phyloP scores from a whole-genome alignment of 2,329 filamentous ascomycete genomes.

The Thermoascus crustaceus region DNA sequence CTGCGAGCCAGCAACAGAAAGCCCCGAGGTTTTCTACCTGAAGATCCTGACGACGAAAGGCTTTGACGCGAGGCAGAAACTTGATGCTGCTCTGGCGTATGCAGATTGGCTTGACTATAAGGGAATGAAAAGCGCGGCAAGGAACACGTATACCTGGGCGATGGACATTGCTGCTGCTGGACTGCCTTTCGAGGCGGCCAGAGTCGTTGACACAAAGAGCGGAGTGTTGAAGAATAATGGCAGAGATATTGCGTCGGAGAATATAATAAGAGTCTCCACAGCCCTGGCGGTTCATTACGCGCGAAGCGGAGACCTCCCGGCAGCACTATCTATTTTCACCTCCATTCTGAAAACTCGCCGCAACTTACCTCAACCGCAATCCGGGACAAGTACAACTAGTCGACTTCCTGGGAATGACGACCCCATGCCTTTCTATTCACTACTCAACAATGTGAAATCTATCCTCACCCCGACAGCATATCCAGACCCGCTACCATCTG shows the following conservation, averaged over 20 bases:
- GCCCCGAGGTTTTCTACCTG: conserved; percentile 70
- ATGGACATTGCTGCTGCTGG: conserved; percentile 63
- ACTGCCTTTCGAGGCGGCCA: conserved; percentile 35
- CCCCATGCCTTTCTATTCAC: conserved; percentile 21
- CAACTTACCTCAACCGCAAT: conserved; percentile 42
- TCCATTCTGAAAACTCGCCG: conserved; percentile 75
- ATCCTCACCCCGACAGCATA: conserved; percentile 52
- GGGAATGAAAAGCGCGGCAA: conserved; percentile 54
- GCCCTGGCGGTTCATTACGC: conserved; percentile 73
- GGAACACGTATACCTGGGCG: conserved; percentile 66
- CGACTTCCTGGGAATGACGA: conserved; percentile 5
- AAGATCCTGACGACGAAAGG: conserved; percentile 73
- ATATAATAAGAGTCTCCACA: conserved; percentile 67
- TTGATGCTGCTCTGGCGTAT: conserved; percentile 75
- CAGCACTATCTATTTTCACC: conserved; percentile 74
- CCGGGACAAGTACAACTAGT: conserved; percentile 8
- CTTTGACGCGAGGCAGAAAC: conserved; percentile 66
- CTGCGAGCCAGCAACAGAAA: conserved; percentile 59
- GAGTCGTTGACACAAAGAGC: conserved; percentile 54
- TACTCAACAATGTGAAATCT: conserved; percentile 34
- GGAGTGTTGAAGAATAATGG: conserved; percentile 56
- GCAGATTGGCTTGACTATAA: conserved; percentile 81
- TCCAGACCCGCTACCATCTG: conserved; percentile 62
- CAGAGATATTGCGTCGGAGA: conserved; percentile 53
- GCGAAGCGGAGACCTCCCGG: conserved; percentile 54